A percentile compares a stretch with the other conserved stretches of the same genome.
Conservation (phyloP, 495 filamentous ascomycete genomes). For the Neurospora hispaniola region DNA sequence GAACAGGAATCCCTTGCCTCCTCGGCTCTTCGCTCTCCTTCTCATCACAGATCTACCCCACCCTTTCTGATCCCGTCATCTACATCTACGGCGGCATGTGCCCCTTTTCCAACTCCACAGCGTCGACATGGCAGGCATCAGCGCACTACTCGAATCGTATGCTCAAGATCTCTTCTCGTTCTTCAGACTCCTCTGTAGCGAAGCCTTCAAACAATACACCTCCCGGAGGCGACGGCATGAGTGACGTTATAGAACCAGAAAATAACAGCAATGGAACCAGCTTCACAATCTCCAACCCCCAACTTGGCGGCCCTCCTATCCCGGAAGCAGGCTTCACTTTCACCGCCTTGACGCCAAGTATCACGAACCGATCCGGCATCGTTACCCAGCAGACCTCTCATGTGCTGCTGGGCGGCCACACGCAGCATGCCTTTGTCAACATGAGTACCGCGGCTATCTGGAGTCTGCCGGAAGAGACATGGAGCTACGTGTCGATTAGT, state of each 20-base stretch:
- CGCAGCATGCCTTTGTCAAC: conserved; percentile 73
- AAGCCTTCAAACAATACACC: conserved; percentile 16
- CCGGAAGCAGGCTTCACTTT: conserved; percentile 81
- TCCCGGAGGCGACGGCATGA: conserved; percentile 6
- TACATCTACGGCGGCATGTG: conserved; percentile 90
- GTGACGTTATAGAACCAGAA: conserved; percentile 4
- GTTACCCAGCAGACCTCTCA: conserved; percentile 60
- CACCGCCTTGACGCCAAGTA: conserved; percentile 50
- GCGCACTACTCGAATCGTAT: conserved; percentile 72
- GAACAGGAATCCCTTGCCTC: conserved; percentile 46
- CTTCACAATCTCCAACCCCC: conserved; percentile 7
- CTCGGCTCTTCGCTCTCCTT: conserved; percentile 59
- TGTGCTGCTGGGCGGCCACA: conserved; percentile 80
- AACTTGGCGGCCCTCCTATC: conserved; percentile 43
- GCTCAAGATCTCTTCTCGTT: conserved; percentile 45
- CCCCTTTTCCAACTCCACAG: conserved; percentile 38
- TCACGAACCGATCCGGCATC: conserved; percentile 45
- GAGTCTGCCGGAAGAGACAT: conserved; percentile 73
- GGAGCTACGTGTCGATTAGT: conserved; percentile 62
- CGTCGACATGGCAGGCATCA: conserved; percentile 44
- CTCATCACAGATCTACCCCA: conserved; percentile 44
- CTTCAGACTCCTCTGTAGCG: conserved; percentile 28
- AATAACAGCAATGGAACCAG: conserved; percentile 9
- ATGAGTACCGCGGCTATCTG: conserved; percentile 87
- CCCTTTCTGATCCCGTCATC: conserved; percentile 35